Evolutionary conservation across 805 yeast species (phyloP).

Genomic region (Kluyveromyces nonfermentans): DNA sequence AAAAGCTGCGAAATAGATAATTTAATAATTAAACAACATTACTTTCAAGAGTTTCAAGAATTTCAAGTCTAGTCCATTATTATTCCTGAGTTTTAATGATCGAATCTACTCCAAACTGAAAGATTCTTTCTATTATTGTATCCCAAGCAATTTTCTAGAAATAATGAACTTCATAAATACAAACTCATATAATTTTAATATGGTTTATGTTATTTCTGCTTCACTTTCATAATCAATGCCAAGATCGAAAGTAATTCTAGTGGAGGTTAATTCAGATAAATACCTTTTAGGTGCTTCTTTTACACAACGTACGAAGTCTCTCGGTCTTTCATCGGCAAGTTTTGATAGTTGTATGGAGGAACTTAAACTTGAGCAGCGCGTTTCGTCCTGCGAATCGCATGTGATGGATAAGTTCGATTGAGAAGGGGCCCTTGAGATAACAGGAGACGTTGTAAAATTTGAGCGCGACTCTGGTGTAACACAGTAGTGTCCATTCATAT

Average conservation of each 20-base stretch:
- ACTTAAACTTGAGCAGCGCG: neutral
- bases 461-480: conserved; percentile 25
- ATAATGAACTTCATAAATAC: no score
- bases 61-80: neutral
- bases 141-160: no score
- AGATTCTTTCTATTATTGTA: no score
- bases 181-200: no score
- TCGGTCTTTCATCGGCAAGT: neutral
- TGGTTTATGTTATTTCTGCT: neutral
- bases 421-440: conserved; percentile 18
- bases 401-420: conserved; percentile 1
- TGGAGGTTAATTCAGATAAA: neutral
- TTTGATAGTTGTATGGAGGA: neutral
- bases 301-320: neutral
- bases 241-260: neutral
- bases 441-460: conserved; percentile 22
- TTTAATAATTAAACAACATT: neutral
- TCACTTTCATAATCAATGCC: neutral
- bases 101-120: neutral
- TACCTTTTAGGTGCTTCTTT: neutral
- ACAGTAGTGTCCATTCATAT: conserved; percentile 28
- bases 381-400: neutral
- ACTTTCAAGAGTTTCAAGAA: neutral
- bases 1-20: neutral
- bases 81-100: neutral